These are phyloP conservation scores for Dendrobium huoshanense DNA, from an alignment of 106 monocot species.

Conservation along the genomic window DNA sequence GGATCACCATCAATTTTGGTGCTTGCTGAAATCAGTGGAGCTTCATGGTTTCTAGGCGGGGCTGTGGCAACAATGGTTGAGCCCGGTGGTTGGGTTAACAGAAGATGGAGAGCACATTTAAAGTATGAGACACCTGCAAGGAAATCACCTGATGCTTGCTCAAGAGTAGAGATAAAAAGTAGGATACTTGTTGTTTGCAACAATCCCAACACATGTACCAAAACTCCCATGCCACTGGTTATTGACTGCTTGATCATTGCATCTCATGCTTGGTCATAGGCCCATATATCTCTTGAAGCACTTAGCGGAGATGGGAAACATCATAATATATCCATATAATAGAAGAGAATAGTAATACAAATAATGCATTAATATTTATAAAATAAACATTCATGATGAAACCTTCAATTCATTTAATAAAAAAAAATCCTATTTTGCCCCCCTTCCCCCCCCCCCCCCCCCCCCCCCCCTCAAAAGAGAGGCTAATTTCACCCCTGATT, in stretches of 20 bases:
- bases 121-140: constrained; percentile 52
- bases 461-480: too few relatives aligned
- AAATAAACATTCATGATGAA: too few relatives aligned
- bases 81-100: constrained; percentile 79
- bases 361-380: too few relatives aligned
- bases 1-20: constrained; percentile 9
- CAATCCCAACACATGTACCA: constrained; percentile 10
- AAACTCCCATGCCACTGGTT: constrained; percentile 33
- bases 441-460: too few relatives aligned
- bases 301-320: not conserved
- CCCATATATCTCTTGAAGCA: constrained; percentile 33
- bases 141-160: constrained; percentile 31
- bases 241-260: not conserved
- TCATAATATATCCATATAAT: too few relatives aligned
- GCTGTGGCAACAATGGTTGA: not conserved
- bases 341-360: too few relatives aligned
- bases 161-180: constrained; percentile 18
- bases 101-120: constrained; percentile 99
- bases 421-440: too few relatives aligned
- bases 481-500: too few relatives aligned
- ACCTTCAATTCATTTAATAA: too few relatives aligned
- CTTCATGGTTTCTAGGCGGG: constrained; percentile 17
- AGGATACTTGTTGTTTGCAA: constrained; percentile 9
- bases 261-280: constrained; percentile 9
- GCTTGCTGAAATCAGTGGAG: constrained; percentile 8